Conservation (phyloP, 441 rosid species). For the Erysimum cheiri region DNA sequence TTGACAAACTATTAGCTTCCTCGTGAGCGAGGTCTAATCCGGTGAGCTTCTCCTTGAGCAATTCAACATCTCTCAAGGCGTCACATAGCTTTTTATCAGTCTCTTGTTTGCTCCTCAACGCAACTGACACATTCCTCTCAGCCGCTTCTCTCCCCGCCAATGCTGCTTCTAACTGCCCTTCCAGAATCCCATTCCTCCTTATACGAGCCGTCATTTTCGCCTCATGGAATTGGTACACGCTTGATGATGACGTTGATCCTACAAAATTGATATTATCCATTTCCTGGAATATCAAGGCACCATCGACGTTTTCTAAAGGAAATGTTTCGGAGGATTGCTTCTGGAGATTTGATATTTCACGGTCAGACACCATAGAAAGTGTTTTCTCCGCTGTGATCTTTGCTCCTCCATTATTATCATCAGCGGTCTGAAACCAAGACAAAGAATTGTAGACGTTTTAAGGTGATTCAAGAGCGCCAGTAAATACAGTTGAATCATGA, state of each 20-base stretch:
- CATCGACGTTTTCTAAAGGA: constrained; percentile 52
- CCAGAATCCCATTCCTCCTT: constrained; percentile 74
- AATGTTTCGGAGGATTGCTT: constrained; percentile 52
- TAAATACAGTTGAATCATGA: background rate
- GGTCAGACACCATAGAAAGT: constrained; percentile 48
- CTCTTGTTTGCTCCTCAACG: constrained; percentile 78
- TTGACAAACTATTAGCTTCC: constrained; percentile 85
- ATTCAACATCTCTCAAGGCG: constrained; percentile 74
- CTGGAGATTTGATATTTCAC: constrained; percentile 49
- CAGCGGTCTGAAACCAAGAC: constrained; percentile 58
- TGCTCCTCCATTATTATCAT: constrained; percentile 53
- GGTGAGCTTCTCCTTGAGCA: constrained; percentile 84
- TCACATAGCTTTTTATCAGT: constrained; percentile 75
- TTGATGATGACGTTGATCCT: constrained; percentile 54
- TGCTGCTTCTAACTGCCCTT: constrained; percentile 83
- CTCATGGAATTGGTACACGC: constrained; percentile 75
- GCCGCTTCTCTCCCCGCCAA: constrained; percentile 69
- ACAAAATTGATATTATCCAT: constrained; percentile 54
- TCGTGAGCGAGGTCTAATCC: constrained; percentile 86
- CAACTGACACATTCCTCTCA: constrained; percentile 75
- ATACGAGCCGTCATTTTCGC: constrained; percentile 71
- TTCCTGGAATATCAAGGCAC: constrained; percentile 48
- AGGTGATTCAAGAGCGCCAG: background rate
- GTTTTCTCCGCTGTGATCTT: constrained; percentile 61
- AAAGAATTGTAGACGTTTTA: background rate